phyloP scores from a whole-genome alignment of 2,329 filamentous ascomycete species.

The Claviceps cyperi region DNA sequence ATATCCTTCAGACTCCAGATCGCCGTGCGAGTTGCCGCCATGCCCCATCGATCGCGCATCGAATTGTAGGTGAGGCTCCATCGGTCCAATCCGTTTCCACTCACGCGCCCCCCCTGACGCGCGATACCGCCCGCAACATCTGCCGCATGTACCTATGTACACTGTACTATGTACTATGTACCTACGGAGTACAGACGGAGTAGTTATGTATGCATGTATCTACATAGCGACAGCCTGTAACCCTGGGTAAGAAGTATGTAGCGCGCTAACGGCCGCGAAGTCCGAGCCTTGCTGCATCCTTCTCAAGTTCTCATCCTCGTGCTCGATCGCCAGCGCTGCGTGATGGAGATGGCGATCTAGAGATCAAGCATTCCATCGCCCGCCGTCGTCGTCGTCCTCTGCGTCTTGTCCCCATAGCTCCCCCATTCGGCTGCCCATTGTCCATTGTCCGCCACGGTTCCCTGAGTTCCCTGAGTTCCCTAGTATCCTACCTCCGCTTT shows the following conservation, averaged over 20 bases:
- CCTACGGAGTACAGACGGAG: no score
- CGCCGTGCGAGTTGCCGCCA: not conserved
- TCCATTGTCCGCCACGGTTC: not conserved
- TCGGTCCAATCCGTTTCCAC: constrained; percentile 5
- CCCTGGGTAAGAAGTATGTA: no score
- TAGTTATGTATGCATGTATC: no score
- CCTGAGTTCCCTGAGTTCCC: not conserved
- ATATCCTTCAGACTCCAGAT: not conserved
- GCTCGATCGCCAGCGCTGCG: constrained; percentile 5
- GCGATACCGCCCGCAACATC: not conserved
- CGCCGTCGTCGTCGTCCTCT: not conserved
- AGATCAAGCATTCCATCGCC: not conserved
- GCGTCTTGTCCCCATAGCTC: not conserved
- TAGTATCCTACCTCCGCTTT: not conserved
- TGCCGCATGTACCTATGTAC: not conserved
- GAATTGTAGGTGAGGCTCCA: constrained; percentile 1
- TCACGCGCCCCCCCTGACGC: no score
- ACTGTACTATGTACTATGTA: no score
- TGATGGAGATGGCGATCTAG: constrained; percentile 5
- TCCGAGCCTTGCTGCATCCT: not conserved
- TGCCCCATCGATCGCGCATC: constrained; percentile 4
- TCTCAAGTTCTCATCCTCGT: not conserved
- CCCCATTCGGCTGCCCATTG: not conserved
- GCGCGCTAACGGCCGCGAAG: not conserved
- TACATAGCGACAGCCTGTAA: no score